Evolutionary conservation across 2,329 filamentous ascomycete genomes (phyloP).

Genomic region (Coleophoma crateriformis): DNA sequence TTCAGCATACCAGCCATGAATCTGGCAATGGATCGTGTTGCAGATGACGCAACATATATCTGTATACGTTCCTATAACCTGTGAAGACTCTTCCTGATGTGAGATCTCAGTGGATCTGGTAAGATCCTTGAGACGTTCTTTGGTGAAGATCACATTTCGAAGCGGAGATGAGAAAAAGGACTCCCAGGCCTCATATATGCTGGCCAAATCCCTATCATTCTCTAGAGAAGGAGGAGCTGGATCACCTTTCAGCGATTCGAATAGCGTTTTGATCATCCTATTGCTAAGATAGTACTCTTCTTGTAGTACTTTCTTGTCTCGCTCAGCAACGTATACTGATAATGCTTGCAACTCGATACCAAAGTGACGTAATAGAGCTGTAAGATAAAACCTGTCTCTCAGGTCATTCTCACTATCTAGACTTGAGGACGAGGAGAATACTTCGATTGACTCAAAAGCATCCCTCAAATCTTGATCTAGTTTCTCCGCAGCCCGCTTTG

Average conservation of each 20-base stretch:
- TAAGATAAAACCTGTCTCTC: constrained; percentile 11
- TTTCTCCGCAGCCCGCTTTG: constrained; percentile 8
- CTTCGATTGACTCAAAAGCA: constrained; percentile 6
- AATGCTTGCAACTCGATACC: constrained; percentile 9
- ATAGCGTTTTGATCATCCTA: too few species aligned
- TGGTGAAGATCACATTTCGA: not conserved
- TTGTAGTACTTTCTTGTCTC: not conserved
- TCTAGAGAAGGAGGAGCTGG: too few species aligned
- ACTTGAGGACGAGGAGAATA: constrained; percentile 6
- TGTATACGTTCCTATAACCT: constrained; percentile 15
- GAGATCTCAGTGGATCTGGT: not conserved
- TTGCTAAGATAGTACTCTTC: too few species aligned
- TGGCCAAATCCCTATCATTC: too few species aligned
- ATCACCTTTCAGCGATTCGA: too few species aligned
- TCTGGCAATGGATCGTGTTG: constrained; percentile 18
- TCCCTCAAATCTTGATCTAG: constrained; percentile 11
- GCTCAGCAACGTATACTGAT: constrained; percentile 11
- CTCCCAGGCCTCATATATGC: not conserved
- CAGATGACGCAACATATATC: constrained; percentile 22
- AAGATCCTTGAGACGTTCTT: not conserved
- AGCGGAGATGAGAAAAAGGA: not conserved
- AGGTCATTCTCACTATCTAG: constrained; percentile 10
- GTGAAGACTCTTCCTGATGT: too few species aligned
- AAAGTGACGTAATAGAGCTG: constrained; percentile 11
- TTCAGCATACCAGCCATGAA: constrained; percentile 19